A percentile compares a stretch with the other conserved stretches of the same genome.
Conservation (phyloP, 805 yeast species). For the Kodamaea hsintzibuensis region DNA sequence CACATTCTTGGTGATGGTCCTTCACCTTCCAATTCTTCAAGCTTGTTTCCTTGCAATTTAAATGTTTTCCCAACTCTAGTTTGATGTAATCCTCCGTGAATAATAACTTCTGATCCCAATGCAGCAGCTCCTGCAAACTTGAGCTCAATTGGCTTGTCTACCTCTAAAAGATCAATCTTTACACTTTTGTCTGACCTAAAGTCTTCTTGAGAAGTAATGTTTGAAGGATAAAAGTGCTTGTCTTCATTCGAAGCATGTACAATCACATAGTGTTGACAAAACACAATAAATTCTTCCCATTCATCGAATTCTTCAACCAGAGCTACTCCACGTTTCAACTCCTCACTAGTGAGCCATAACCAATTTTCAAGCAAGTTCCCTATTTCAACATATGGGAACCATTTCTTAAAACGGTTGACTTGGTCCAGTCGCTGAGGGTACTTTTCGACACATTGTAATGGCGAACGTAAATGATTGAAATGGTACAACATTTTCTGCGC, state of each 20-base stretch:
- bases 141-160: conserved; percentile 22
- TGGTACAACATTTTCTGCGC: conserved; percentile 74
- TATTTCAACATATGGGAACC: conserved; percentile 51
- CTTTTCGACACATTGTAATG: conserved; percentile 60
- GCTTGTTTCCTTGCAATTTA: not conserved
- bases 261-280: conserved; percentile 72
- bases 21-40: not conserved
- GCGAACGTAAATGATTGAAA: conserved; percentile 64
- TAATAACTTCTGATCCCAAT: conserved; percentile 19
- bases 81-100: conserved; percentile 45
- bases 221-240: not conserved
- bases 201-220: not conserved
- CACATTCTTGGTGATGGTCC: conserved; percentile 51
- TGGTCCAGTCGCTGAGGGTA: conserved; percentile 59
- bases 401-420: conserved; percentile 47
- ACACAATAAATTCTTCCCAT: conserved; percentile 76
- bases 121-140: conserved; percentile 45
- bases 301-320: conserved; percentile 74
- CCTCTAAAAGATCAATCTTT: not conserved
- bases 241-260: conserved; percentile 58
- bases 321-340: conserved; percentile 42
- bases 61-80: conserved; percentile 21
- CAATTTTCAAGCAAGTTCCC: conserved; percentile 61
- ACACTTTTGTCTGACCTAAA: conserved; percentile 1
- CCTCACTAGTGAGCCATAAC: conserved; percentile 42